phyloP scores from a whole-genome alignment of 768 basidiomycete species.

The Suillus discolor region DNA sequence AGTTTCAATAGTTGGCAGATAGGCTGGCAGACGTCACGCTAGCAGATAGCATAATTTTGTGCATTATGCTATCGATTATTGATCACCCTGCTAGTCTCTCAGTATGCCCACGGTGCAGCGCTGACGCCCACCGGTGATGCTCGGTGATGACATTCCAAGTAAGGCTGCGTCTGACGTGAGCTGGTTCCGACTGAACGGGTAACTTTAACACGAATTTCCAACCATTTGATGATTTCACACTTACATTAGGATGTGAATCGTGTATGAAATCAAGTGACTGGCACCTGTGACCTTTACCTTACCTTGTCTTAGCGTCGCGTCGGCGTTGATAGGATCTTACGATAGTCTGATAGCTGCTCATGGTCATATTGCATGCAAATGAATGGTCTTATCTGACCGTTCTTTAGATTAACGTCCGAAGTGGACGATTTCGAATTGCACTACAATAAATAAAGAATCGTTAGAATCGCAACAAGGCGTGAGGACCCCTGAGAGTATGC shows the following conservation, averaged over 20 bases:
- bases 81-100: not conserved
- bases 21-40: not conserved
- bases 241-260: not conserved
- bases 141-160: not conserved
- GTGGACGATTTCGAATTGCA: not conserved
- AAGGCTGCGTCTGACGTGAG: not conserved
- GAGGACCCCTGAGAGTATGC: slow-evolving; percentile 12
- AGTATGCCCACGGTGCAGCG: not conserved
- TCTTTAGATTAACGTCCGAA: not conserved
- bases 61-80: not conserved
- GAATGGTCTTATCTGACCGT: not conserved
- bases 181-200: not conserved
- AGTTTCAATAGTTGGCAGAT: not conserved
- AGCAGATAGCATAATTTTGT: not conserved
- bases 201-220: not conserved
- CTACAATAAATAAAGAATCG: not conserved
- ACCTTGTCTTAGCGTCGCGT: not conserved
- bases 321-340: not conserved
- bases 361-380: not conserved
- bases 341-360: not conserved
- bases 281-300: not conserved
- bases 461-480: not conserved
- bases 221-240: not conserved
- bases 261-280: not conserved
- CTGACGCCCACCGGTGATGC: not conserved